Conservation (phyloP, 2,329 filamentous ascomycete genomes). For the Rhynchosporium secalis region DNA sequence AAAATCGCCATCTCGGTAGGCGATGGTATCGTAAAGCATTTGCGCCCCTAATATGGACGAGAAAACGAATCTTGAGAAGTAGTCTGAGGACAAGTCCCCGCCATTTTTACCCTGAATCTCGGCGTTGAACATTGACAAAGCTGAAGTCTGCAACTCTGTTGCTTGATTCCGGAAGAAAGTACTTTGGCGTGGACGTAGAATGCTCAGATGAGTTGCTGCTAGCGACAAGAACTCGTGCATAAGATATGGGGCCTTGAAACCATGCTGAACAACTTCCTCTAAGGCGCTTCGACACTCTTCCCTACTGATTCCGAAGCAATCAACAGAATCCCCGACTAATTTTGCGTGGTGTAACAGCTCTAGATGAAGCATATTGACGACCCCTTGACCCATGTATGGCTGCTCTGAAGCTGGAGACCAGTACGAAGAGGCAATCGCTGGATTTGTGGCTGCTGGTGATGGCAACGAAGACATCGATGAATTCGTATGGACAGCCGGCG, state of each 20-base stretch:
- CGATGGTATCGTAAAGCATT: slow-evolving; percentile 6
- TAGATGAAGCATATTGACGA: slow-evolving; percentile 1
- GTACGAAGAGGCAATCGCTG: not conserved
- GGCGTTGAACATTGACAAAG: slow-evolving; percentile 4
- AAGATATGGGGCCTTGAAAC: not conserved
- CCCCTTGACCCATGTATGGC: not conserved
- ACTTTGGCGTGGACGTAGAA: not conserved
- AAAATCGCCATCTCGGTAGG: slow-evolving; percentile 6
- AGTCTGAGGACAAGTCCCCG: not conserved
- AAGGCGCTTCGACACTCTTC: not conserved
- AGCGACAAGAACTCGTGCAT: slow-evolving; percentile 3
- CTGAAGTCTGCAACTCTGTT: slow-evolving; percentile 4
- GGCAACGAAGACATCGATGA: not conserved
- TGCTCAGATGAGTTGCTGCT: not conserved
- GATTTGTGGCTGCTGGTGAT: not conserved
- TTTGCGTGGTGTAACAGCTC: not conserved
- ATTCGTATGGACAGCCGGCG: not conserved
- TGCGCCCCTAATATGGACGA: not conserved
- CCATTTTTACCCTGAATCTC: not conserved
- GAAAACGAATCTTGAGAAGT: not conserved
- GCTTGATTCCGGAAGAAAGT: not conserved
- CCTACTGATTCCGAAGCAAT: not conserved
- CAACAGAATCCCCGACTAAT: not conserved
- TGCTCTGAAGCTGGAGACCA: slow-evolving; percentile 6
- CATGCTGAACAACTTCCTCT: not conserved